phyloP scores from a whole-genome alignment of 495 filamentous ascomycete species.

The Hapsidospora chrysogenum region DNA sequence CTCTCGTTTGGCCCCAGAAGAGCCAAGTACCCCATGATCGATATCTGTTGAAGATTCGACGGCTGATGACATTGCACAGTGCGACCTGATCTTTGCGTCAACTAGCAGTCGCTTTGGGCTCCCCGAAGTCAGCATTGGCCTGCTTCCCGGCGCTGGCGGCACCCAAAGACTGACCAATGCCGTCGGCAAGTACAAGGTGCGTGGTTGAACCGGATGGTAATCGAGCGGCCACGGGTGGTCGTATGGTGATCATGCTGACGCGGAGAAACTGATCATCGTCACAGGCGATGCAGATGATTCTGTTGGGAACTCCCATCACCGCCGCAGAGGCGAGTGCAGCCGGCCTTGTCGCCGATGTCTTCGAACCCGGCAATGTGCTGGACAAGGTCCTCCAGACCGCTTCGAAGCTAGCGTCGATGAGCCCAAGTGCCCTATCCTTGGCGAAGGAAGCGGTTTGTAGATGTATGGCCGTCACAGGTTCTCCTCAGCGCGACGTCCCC shows the following conservation, averaged over 20 bases:
- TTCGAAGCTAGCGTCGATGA: conserved; percentile 1
- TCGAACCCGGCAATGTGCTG: conserved; percentile 5
- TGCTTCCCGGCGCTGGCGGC: conserved; percentile 25
- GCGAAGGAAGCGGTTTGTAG: conserved; percentile 5
- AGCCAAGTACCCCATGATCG: not conserved
- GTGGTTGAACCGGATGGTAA: too few relatives aligned
- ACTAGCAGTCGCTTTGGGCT: conserved; percentile 19
- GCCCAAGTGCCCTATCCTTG: conserved; percentile 2
- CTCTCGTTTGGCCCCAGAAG: conserved; percentile 5
- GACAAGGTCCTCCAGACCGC: conserved; percentile 3
- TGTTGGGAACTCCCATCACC: conserved; percentile 2
- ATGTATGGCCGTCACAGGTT: not conserved
- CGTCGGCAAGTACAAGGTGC: conserved; percentile 22
- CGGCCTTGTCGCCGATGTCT: conserved; percentile 3
- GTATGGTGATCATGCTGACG: too few relatives aligned
- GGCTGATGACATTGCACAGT: too few relatives aligned
- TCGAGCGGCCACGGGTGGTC: too few relatives aligned
- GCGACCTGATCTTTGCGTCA: conserved; percentile 23
- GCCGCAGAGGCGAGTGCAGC: conserved; percentile 2
- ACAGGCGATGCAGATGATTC: conserved; percentile 6
- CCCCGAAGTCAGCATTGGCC: conserved; percentile 25
- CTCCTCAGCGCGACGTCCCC: not conserved
- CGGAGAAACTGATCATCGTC: too few relatives aligned
- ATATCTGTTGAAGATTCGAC: not conserved
- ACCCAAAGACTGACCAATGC: conserved; percentile 21